Percentiles rank a stretch among this genome's conserved stretches.
Conservation (phyloP, 176 grass and related monocot species). For the Triticum dicoccoides region DNA sequence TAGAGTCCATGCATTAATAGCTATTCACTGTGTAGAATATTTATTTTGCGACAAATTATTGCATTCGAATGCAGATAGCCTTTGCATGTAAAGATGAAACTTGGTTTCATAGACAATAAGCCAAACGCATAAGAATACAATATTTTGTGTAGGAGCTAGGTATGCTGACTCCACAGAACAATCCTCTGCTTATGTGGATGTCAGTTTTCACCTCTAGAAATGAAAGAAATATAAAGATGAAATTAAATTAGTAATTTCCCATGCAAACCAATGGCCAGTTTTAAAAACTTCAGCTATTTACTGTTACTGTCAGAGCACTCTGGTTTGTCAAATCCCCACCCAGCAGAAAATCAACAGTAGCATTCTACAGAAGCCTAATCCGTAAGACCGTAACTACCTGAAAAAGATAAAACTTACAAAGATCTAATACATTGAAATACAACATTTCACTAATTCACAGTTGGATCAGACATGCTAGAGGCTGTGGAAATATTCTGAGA, state of each 20-base stretch:
- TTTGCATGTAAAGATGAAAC: slow-evolving; percentile 1
- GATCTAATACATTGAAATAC: background rate
- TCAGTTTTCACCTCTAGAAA: background rate
- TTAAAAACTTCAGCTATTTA: background rate
- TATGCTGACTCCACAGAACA: background rate
- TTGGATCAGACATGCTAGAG: background rate
- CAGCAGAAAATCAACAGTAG: background rate
- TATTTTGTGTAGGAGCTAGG: background rate
- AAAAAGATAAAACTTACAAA: background rate
- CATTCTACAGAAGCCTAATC: background rate
- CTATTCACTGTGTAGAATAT: background rate
- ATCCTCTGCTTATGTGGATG: background rate
- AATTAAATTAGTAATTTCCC: background rate
- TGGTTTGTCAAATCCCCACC: background rate
- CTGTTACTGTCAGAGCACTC: slow-evolving; percentile 8
- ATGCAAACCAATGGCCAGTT: background rate
- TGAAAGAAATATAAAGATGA: slow-evolving; percentile 6
- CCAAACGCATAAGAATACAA: slow-evolving; percentile 9
- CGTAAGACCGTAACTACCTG: background rate
- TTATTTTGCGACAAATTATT: background rate
- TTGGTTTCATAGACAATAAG: background rate
- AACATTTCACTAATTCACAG: background rate
- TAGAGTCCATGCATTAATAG: background rate
- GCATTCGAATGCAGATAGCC: background rate
- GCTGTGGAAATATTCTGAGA: background rate